Percentiles rank a stretch among this genome's conserved stretches.
phyloP scores from a whole-genome alignment of 352 stramenopile genomes.

The Globisporangium abappressorium region DNA sequence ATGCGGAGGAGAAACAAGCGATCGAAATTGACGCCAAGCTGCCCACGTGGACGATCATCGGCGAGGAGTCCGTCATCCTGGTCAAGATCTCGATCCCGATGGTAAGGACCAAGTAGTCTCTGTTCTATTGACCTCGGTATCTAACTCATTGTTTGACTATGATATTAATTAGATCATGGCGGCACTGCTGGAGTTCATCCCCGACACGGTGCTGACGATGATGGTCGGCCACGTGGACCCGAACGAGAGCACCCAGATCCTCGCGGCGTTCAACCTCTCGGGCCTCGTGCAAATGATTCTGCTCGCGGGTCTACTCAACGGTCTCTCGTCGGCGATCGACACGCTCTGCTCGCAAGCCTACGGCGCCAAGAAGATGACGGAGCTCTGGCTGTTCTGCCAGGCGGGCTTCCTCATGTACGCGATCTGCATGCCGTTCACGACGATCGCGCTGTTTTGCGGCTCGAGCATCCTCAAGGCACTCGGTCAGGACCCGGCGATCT shows the following conservation, averaged over 20 bases:
- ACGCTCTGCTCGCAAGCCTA: slow-evolving; percentile 75
- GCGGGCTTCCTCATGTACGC: not conserved
- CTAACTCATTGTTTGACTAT: not conserved
- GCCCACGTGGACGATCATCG: not conserved
- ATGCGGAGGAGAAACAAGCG: not conserved
- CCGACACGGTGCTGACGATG: not conserved
- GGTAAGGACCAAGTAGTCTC: not conserved
- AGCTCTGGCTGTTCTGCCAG: slow-evolving; percentile 55
- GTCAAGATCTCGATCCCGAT: not conserved
- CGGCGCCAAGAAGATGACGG: slow-evolving; percentile 46
- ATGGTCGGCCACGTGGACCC: not conserved
- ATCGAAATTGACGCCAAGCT: not conserved
- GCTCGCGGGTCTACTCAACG: not conserved
- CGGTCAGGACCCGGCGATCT: not conserved
- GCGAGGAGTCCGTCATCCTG: not conserved
- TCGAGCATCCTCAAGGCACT: not conserved
- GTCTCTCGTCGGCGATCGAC: slow-evolving; percentile 67
- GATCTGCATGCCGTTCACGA: not conserved
- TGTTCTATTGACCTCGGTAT: not conserved
- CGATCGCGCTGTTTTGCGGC: not conserved
- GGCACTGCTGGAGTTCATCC: not conserved
- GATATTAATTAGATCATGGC: not conserved
- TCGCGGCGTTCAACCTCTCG: not conserved
- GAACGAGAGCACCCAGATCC: not conserved
- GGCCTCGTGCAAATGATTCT: not conserved